A percentile compares a stretch with the other conserved stretches of the same genome.
phyloP scores from a whole-genome alignment of 75 land plant species.

The Larix kaempferi region DNA sequence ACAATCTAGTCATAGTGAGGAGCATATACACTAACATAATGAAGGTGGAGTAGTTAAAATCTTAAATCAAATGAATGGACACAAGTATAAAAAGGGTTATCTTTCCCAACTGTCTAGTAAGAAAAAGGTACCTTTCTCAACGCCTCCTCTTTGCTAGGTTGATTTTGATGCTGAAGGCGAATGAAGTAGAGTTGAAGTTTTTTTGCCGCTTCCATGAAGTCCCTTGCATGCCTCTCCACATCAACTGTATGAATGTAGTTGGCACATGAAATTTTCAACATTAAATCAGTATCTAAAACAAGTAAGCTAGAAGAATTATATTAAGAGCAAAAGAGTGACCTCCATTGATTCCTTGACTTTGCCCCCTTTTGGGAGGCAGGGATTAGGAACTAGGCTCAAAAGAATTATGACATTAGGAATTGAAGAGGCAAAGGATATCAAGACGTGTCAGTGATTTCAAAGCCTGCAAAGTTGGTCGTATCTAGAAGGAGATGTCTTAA shows the following conservation, averaged over 20 bases:
- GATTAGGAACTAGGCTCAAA: too few species aligned
- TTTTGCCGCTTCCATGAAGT: conserved; percentile 98
- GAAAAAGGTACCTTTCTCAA: conserved; percentile 54
- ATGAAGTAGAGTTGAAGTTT: conserved; percentile 90
- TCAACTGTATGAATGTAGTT: conserved; percentile 54
- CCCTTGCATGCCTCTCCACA: conserved; percentile 97
- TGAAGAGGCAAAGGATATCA: not conserved
- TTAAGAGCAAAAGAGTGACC: too few species aligned
- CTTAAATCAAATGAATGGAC: too few species aligned
- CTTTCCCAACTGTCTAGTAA: too few species aligned
- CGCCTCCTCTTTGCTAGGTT: conserved; percentile 71
- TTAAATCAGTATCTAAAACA: not conserved
- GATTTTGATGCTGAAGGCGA: conserved; percentile 71
- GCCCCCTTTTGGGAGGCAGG: too few species aligned
- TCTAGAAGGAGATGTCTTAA: not conserved
- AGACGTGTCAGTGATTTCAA: not conserved
- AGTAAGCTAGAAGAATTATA: not conserved
- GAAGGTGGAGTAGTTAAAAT: too few species aligned
- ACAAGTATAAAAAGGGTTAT: too few species aligned
- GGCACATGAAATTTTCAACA: not conserved
- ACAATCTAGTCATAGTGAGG: too few species aligned
- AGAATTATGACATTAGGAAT: not conserved
- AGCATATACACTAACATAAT: too few species aligned
- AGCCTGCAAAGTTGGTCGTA: not conserved
- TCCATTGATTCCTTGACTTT: too few species aligned